These are phyloP conservation scores for Cladosporium cucumerinum DNA, from an alignment of 2,329 filamentous ascomycete genomes.

Conservation along the genomic window DNA sequence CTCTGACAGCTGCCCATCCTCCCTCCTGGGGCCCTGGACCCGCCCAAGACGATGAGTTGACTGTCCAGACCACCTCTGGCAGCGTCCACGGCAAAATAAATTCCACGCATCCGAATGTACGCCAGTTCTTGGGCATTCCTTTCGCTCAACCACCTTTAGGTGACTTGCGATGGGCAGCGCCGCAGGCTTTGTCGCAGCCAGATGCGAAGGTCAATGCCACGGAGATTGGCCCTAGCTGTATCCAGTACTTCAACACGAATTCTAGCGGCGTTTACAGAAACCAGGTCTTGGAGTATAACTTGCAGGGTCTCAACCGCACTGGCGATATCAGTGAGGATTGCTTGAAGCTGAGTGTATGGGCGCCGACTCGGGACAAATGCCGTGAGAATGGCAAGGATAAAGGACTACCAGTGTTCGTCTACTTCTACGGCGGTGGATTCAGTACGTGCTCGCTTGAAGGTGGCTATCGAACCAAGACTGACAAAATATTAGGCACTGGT, in stretches of 20 bases:
- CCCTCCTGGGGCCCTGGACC: neutral
- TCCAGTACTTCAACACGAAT: constrained; percentile 25
- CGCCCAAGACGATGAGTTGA: neutral
- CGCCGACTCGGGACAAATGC: constrained; percentile 29
- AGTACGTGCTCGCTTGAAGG: neutral
- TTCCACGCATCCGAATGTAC: constrained; percentile 64
- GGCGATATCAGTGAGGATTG: constrained; percentile 44
- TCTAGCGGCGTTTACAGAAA: constrained; percentile 23
- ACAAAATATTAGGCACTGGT: constrained; percentile 46
- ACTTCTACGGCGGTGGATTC: constrained; percentile 50
- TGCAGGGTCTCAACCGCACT: constrained; percentile 30
- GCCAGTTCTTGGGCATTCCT: constrained; percentile 36
- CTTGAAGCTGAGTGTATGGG: constrained; percentile 47
- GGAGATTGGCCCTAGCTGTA: constrained; percentile 28
- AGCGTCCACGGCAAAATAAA: constrained; percentile 49
- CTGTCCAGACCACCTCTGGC: constrained; percentile 9
- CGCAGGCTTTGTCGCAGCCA: constrained; percentile 21
- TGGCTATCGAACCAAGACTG: neutral
- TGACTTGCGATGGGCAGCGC: constrained; percentile 24
- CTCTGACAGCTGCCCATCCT: constrained; percentile 2
- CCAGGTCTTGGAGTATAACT: constrained; percentile 30
- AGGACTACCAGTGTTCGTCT: constrained; percentile 44
- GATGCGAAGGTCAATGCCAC: constrained; percentile 25
- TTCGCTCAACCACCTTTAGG: constrained; percentile 27
- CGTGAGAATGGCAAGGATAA: neutral